A percentile compares a stretch with the other conserved stretches of the same genome.
Conservation (phyloP, 225 moss, liverwort and hornwort species). For the Thuidium tamariscinum region DNA sequence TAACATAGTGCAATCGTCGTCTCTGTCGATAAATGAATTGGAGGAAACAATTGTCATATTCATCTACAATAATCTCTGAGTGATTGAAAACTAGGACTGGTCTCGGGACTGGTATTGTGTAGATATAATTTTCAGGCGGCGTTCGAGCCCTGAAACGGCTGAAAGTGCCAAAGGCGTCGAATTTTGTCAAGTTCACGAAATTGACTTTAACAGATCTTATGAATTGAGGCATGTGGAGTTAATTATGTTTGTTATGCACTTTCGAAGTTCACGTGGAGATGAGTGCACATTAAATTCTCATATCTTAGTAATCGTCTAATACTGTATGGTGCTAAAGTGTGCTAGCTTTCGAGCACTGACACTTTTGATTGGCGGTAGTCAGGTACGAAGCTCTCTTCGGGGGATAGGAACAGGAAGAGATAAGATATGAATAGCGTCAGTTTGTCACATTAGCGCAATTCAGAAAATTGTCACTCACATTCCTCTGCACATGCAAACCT, state of each 20-base stretch:
- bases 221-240: background rate
- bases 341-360: background rate
- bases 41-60: background rate
- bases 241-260: background rate
- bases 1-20: background rate
- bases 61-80: background rate
- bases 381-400: background rate
- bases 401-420: background rate
- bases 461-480: too few species aligned
- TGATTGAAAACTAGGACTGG: background rate
- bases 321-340: background rate
- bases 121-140: background rate
- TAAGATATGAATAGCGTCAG: background rate
- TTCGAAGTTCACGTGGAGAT: background rate
- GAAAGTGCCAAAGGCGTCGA: background rate
- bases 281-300: background rate
- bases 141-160: too few species aligned
- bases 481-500: background rate
- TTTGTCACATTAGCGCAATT: background rate
- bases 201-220: background rate
- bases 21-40: too few species aligned
- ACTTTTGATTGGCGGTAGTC: background rate
- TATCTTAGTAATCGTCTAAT: background rate
- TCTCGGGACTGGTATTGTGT: too few species aligned
- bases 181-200: background rate